A percentile compares a stretch with the other conserved stretches of the same genome.
Conservation (phyloP, 2,329 filamentous ascomycete species). For the Westerdykella ornata region DNA sequence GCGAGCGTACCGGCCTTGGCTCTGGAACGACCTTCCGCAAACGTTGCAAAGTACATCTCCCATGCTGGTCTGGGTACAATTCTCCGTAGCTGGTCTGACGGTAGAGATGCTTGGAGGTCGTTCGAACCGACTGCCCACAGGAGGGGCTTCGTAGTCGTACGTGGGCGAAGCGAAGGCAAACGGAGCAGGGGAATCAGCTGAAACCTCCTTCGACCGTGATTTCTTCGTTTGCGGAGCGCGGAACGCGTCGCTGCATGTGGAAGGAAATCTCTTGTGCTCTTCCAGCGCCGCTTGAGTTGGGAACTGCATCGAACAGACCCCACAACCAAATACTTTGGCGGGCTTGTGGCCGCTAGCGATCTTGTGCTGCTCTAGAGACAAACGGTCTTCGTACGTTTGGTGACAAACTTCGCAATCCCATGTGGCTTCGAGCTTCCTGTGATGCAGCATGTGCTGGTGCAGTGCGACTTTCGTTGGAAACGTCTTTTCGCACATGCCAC, state of each 20-base stretch:
- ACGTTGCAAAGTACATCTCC: constrained; percentile 8
- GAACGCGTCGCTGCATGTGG: constrained; percentile 6
- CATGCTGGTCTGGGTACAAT: constrained; percentile 5
- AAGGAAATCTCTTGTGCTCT: constrained; percentile 9
- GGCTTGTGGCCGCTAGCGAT: constrained; percentile 9
- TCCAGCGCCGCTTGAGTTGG: constrained; percentile 1
- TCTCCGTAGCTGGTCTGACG: constrained; percentile 6
- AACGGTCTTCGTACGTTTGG: constrained; percentile 13
- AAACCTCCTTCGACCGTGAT: neutral
- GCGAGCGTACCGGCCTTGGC: constrained; percentile 8
- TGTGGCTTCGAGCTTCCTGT: constrained; percentile 4
- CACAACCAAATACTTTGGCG: neutral
- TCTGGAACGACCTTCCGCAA: constrained; percentile 19
- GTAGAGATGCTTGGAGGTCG: constrained; percentile 5
- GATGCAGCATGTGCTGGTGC: constrained; percentile 9
- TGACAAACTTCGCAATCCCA: constrained; percentile 11
- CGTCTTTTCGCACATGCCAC: constrained; percentile 13
- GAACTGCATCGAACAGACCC: constrained; percentile 8
- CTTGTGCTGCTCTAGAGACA: constrained; percentile 18
- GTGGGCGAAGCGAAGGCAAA: constrained; percentile 4
- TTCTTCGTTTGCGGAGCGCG: neutral
- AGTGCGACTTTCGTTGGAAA: constrained; percentile 14
- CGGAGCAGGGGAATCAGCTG: neutral
- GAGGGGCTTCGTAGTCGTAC: constrained; percentile 11
- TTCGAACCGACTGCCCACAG: constrained; percentile 7